These are phyloP conservation scores for Poronia punctata DNA, from an alignment of 495 filamentous ascomycete genomes.

Conservation along the genomic window DNA sequence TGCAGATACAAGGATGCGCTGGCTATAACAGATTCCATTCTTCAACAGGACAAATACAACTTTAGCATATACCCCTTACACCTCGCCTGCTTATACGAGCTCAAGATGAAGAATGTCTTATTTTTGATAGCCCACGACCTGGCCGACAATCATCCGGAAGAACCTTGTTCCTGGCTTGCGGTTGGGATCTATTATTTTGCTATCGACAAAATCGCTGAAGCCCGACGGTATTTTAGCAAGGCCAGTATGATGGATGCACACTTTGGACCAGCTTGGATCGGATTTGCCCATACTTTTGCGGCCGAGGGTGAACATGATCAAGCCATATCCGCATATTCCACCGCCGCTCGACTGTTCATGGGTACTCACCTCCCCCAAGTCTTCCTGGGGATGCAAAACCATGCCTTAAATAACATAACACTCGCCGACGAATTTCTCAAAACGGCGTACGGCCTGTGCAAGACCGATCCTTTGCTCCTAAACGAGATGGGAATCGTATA, in stretches of 20 bases:
- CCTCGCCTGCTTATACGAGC: constrained; percentile 85
- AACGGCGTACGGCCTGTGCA: constrained; percentile 70
- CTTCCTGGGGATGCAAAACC: constrained; percentile 97
- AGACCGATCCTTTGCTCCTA: constrained; percentile 78
- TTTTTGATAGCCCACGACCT: constrained; percentile 94
- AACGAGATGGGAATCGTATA: constrained; percentile 94
- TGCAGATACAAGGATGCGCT: constrained; percentile 87
- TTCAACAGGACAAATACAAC: constrained; percentile 77
- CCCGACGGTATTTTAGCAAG: constrained; percentile 93
- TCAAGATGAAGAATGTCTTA: constrained; percentile 74
- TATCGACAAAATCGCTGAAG: constrained; percentile 84
- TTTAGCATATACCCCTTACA: constrained; percentile 86
- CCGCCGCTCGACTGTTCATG: constrained; percentile 90
- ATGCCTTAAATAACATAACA: constrained; percentile 89
- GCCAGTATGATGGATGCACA: constrained; percentile 95
- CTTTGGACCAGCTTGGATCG: constrained; percentile 97
- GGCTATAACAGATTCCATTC: constrained; percentile 71
- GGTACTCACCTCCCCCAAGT: constrained; percentile 94
- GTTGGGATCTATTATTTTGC: constrained; percentile 93
- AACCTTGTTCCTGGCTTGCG: constrained; percentile 85
- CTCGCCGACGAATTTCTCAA: constrained; percentile 93
- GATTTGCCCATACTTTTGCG: constrained; percentile 99
- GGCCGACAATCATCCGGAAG: constrained; percentile 84
- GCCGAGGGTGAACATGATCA: constrained; percentile 99
- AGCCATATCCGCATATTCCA: constrained; percentile 95